Percentiles rank a stretch among this genome's conserved stretches.
phyloP scores from a whole-genome alignment of 768 basidiomycete genomes.

The Pisolithus orientalis region DNA sequence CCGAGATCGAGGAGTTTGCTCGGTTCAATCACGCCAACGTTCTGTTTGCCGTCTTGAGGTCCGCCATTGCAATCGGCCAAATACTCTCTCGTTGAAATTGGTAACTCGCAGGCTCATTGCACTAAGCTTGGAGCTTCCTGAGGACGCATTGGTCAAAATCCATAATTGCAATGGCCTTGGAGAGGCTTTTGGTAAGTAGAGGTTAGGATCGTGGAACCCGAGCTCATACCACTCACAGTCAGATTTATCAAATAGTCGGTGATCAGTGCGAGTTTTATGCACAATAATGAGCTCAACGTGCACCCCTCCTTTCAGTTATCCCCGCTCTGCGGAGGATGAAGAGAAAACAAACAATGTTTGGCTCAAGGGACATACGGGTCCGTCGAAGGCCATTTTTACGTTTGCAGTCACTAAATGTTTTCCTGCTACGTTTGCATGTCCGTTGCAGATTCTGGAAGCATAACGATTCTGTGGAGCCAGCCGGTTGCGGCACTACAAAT shows the following conservation, averaged over 20 bases:
- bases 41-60: slow-evolving; percentile 44
- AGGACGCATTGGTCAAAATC: slow-evolving; percentile 43
- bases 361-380: slow-evolving; percentile 57
- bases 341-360: slow-evolving; percentile 46
- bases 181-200: slow-evolving; percentile 35
- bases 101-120: slow-evolving; percentile 37
- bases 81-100: not conserved
- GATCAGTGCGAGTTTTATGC: not conserved
- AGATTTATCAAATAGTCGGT: slow-evolving; percentile 65
- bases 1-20: slow-evolving; percentile 46
- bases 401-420: not conserved
- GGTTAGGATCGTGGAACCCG: not conserved
- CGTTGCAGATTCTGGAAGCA: slow-evolving; percentile 41
- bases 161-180: slow-evolving; percentile 38
- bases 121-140: slow-evolving; percentile 46
- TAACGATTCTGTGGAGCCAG: slow-evolving; percentile 58
- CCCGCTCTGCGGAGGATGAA: slow-evolving; percentile 45
- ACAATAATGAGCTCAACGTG: not conserved
- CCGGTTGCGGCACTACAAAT: slow-evolving; percentile 56
- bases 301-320: slow-evolving; percentile 32
- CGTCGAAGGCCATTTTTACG: not conserved
- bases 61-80: not conserved
- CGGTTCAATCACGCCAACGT: slow-evolving; percentile 47
- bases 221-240: slow-evolving; percentile 27
- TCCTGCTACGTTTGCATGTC: not conserved